Evolutionary conservation across 1,284 basidiomycete species (phyloP).

Genomic region (Pisolithus thermaeus): DNA sequence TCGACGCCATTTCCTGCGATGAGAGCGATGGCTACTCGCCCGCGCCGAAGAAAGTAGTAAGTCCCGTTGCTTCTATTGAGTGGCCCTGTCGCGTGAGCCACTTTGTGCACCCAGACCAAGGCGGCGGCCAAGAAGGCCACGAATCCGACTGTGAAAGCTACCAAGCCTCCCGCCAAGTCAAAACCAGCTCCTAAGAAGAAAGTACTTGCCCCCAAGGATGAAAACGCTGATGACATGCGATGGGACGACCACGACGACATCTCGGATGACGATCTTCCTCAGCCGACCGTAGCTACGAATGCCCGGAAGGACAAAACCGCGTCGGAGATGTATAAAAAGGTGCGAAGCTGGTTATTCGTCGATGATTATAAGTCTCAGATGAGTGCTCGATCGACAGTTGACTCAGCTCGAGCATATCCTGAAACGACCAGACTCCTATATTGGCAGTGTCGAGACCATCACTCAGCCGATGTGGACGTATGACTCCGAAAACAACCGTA

Average conservation of each 20-base stretch:
- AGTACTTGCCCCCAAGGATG: slow-evolving; percentile 58
- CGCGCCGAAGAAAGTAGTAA: slow-evolving; percentile 48
- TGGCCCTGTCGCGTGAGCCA: slow-evolving; percentile 12
- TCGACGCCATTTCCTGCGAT: slow-evolving; percentile 53
- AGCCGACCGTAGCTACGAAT: slow-evolving; percentile 29
- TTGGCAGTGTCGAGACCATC: slow-evolving; percentile 87
- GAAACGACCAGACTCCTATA: slow-evolving; percentile 96
- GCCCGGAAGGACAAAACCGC: slow-evolving; percentile 66
- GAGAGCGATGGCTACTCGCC: slow-evolving; percentile 64
- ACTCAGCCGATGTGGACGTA: slow-evolving; percentile 90
- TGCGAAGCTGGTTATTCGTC: slow-evolving; percentile 28
- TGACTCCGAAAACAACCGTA: slow-evolving; percentile 73
- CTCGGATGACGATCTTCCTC: slow-evolving; percentile 39
- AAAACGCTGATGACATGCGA: slow-evolving; percentile 42
- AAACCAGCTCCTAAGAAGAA: slow-evolving; percentile 64
- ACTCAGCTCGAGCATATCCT: slow-evolving; percentile 96
- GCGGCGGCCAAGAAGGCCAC: slow-evolving; percentile 32
- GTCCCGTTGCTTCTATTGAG: slow-evolving; percentile 1
- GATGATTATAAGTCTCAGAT: not conserved
- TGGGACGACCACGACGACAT: slow-evolving; percentile 39
- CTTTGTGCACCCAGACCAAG: slow-evolving; percentile 24
- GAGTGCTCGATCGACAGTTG: slow-evolving; percentile 48
- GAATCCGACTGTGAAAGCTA: slow-evolving; percentile 34
- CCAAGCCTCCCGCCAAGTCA: slow-evolving; percentile 37
- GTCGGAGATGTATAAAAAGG: slow-evolving; percentile 92